These are phyloP conservation scores for carrot (Daucus carota) DNA, from an alignment of 129 eudicot genomes.

Conservation along the genomic window DH1_v3.0 NC_030389.2:38541501-38542000, in stretches of 20 bases:
- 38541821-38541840: constrained; percentile 68
- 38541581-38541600: background rate
- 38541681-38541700: constrained; percentile 91
- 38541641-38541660: constrained; percentile 54
- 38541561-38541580: background rate
- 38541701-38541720: constrained; percentile 93
- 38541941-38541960: constrained; percentile 73
- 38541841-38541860: constrained; percentile 81
- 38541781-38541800: constrained; percentile 58
- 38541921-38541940: constrained; percentile 81
- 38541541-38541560: background rate
- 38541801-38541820: constrained; percentile 56
- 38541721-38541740: constrained; percentile 83
- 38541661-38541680: constrained; percentile 69
- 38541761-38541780: constrained; percentile 63
- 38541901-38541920: constrained; percentile 89
- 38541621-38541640: background rate
- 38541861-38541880: constrained; percentile 46
- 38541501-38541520: background rate
- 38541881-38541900: constrained; percentile 76
- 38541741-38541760: constrained; percentile 75
- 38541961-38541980: constrained; percentile 71
- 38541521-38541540: background rate
- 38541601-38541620: no score
- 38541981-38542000: constrained; percentile 55